These are phyloP conservation scores for Clathrospora elynae DNA, from an alignment of 2,329 filamentous ascomycete genomes.

Conservation along the genomic window DNA sequence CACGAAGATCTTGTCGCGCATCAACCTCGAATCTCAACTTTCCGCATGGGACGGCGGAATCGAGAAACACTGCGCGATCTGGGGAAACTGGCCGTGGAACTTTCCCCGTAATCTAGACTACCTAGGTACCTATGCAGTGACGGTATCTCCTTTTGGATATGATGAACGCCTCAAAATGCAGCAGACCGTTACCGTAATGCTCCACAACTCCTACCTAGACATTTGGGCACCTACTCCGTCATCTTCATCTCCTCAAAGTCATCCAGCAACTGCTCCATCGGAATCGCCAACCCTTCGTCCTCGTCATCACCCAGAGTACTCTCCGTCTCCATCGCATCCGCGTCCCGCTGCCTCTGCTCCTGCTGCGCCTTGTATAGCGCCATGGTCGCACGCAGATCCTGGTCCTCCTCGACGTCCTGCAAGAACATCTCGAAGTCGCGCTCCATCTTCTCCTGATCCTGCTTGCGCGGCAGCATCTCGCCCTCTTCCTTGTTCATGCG, in stretches of 20 bases:
- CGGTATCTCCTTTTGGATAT: constrained; percentile 3
- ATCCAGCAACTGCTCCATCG: constrained; percentile 71
- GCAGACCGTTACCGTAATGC: constrained; percentile 8
- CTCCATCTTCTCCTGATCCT: constrained; percentile 86
- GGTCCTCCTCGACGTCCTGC: constrained; percentile 93
- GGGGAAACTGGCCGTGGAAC: no score
- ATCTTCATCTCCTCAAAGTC: constrained; percentile 90
- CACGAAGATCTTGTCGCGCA: no score
- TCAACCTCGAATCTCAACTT: no score
- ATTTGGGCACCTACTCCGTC: constrained; percentile 50
- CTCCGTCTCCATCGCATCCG: constrained; percentile 70
- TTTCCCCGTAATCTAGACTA: no score
- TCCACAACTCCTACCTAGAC: not conserved
- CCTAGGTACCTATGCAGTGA: no score
- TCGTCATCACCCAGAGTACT: constrained; percentile 57
- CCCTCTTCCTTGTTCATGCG: constrained; percentile 90
- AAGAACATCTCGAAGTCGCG: constrained; percentile 97
- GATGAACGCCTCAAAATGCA: constrained; percentile 14
- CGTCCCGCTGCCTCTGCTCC: constrained; percentile 61
- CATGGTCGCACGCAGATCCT: constrained; percentile 81
- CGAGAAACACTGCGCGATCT: not conserved
- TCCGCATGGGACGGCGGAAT: not conserved
- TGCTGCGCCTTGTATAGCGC: constrained; percentile 78
- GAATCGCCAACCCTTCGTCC: constrained; percentile 61
- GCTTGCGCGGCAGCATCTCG: constrained; percentile 82